These are phyloP conservation scores for Triticum aestivum DNA, from an alignment of 176 grass and related monocot genomes.

Conservation along the genomic window DNA sequence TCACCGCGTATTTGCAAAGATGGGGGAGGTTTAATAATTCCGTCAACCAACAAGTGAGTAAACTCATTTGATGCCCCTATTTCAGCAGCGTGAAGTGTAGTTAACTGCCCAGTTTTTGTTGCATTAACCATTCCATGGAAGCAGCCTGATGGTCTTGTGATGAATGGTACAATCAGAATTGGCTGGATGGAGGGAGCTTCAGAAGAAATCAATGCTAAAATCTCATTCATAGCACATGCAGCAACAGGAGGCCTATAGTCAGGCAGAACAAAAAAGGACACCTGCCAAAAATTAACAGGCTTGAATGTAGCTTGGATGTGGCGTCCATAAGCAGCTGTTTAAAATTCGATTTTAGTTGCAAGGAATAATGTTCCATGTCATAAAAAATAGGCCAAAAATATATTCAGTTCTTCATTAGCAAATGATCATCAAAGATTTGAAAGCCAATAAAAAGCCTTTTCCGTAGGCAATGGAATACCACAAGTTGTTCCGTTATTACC, in stretches of 20 bases:
- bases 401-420: neutral
- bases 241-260: conserved; percentile 78
- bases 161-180: conserved; percentile 66
- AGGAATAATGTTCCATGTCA: neutral
- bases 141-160: conserved; percentile 42
- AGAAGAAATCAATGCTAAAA: conserved; percentile 62
- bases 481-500: conserved; percentile 5
- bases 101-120: conserved; percentile 27
- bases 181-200: conserved; percentile 27
- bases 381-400: neutral
- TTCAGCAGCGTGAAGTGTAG: conserved; percentile 51
- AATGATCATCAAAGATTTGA: neutral
- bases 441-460: neutral
- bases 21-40: conserved; percentile 47
- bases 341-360: neutral
- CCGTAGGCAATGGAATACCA: neutral
- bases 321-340: neutral
- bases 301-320: conserved; percentile 16
- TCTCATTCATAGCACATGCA: conserved; percentile 75
- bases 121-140: conserved; percentile 26
- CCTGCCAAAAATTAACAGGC: conserved; percentile 49
- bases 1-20: conserved; percentile 69
- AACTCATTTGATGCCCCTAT: conserved; percentile 63
- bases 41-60: conserved; percentile 44
- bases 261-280: conserved; percentile 69